Percentiles rank a stretch among this genome's conserved stretches.
Conservation (phyloP, 108 stramenopile species). For the Cyclotella baltica region DNA sequence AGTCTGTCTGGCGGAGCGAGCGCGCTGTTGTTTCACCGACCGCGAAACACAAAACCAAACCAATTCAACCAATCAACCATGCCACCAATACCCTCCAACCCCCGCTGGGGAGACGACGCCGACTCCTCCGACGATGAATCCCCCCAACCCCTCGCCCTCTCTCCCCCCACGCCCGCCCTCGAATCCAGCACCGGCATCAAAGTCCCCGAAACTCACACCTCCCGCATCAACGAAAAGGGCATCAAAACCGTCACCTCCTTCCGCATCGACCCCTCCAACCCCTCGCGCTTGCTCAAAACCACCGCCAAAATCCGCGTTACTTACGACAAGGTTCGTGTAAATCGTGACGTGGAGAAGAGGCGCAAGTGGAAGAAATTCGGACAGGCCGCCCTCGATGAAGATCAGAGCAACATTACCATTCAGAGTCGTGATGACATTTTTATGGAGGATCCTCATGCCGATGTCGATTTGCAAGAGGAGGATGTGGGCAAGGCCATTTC, state of each 20-base stretch:
- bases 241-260: conserved; percentile 89
- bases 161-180: conserved; percentile 20
- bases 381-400: conserved; percentile 69
- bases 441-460: conserved; percentile 89
- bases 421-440: conserved; percentile 81
- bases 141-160: conserved; percentile 12
- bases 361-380: conserved; percentile 90
- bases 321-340: conserved; percentile 61
- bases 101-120: conserved; percentile 40
- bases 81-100: conserved; percentile 19
- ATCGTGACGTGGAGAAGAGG: conserved; percentile 70
- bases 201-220: conserved; percentile 87
- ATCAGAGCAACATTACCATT: conserved; percentile 81
- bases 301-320: conserved; percentile 75
- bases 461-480: conserved; percentile 89
- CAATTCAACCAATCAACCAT: conserved; percentile 14
- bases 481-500: conserved; percentile 78
- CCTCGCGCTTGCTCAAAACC: conserved; percentile 78
- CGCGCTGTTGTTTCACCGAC: too few relatives aligned
- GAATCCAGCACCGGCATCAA: conserved; percentile 39
- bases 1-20: too few relatives aligned
- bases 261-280: conserved; percentile 73
- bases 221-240: conserved; percentile 82
- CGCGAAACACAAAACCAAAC: neutral
- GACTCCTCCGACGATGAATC: conserved; percentile 54